Evolutionary conservation across 257 asterid species (phyloP).

Genomic region (Nicotiana noctiflora): DNA sequence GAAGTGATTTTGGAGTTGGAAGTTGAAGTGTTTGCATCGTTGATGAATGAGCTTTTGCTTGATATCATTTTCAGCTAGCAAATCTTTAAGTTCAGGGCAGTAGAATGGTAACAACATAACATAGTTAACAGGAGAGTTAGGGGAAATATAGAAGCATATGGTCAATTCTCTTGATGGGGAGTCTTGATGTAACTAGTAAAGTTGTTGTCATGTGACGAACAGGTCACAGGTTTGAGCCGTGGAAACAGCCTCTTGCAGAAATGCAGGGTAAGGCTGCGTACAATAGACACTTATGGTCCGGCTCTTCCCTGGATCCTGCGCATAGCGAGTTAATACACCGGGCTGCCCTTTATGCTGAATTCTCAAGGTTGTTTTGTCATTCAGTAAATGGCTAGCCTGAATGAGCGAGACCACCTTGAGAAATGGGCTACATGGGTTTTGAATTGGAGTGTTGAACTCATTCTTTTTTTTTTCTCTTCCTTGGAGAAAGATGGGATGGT

Average conservation of each 20-base stretch:
- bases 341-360: neutral
- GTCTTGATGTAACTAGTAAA: no score
- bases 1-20: constrained; percentile 55
- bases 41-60: constrained; percentile 43
- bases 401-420: constrained; percentile 10
- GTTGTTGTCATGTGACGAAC: no score
- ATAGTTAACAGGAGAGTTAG: neutral
- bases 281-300: no score
- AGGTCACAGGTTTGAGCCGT: no score
- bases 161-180: neutral
- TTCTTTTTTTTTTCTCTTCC: neutral
- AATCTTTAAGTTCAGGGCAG: neutral
- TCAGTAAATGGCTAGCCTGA: constrained; percentile 12
- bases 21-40: constrained; percentile 33
- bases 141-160: neutral
- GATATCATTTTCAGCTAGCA: constrained; percentile 16
- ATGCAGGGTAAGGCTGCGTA: no score
- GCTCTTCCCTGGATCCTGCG: no score
- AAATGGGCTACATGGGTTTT: neutral
- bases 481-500: neutral
- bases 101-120: neutral
- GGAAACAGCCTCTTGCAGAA: no score
- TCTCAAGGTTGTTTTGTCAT: constrained; percentile 26
- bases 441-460: constrained; percentile 2
- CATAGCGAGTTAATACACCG: no score